Evolutionary conservation across 106 monocot species (phyloP), one percentile per base, ranked within the genome.

Genomic region (Dendrobium nobile): DNA sequence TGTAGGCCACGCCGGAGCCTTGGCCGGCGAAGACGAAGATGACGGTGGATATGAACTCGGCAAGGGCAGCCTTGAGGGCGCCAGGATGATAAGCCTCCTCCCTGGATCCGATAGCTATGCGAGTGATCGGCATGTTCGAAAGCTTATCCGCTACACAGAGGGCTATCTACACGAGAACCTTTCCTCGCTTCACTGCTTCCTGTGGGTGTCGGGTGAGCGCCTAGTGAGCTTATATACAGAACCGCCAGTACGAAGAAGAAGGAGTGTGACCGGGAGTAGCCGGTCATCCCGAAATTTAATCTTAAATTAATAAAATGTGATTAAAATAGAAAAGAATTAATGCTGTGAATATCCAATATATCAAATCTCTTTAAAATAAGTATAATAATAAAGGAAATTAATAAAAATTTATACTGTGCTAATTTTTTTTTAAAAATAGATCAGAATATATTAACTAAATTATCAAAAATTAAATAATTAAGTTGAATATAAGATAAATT

Each of bases 21-120:
- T 86, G 81, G 33, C 91, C 91, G 88, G 91, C 88, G 74, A 89
- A 91, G 84, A 91, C 84, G 81, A 89, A 91, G 84, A 91, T 91
- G 78, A 87, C 45, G 72, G 81, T 87, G 64, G 87, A 86, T 83
- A 89, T 81, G 87, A 91, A 91, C 86, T 91, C 91, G 2, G 91
- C 91, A 27, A 91, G 70, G 26, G 91, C 85, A 4, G 91, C 88
- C 79, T 83, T 91, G 80, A 85, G 77, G 5, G 91, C 85, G 13
- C 83, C 88, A 0, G 91, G 85, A 10, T 87, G 82, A 82, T 55
- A 81, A 42, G 76, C 85, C 85, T 91, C 91, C 5, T 78, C 79
- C 15, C 80, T 82, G 0, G 75, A 28, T 59, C 91, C 91, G 28
- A 91, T 80, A 0, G 84, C 77, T 13, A 88, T 86, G 76, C 82